Evolutionary conservation across 352 stramenopile species (phyloP), one percentile per base, ranked within the genome.

Genomic region (Pelagophyceae sp.): DNA sequence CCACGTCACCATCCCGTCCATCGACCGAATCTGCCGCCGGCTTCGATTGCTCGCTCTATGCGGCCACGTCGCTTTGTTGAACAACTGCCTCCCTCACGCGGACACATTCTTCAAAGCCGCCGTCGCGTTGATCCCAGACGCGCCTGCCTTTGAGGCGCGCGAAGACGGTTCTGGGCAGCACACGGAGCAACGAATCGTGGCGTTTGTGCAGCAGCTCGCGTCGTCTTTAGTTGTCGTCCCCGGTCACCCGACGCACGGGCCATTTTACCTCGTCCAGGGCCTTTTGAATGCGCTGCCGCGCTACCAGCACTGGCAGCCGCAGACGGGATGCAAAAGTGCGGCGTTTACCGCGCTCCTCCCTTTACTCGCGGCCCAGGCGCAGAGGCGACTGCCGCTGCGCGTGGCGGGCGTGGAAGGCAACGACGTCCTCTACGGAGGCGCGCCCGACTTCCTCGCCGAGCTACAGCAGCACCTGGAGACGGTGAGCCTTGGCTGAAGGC

Each of bases 1-100:
- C 17, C 89, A 95, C 76, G 91, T 96, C 72, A 96, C 90, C 38
- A 94, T 94, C 32, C 91, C 91, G 33, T 93, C 87, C 31, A 90
- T 95, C 33, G 78, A 85, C 0, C 72, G 85, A 3, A 37, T 79
- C 0, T 82, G 85, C 25, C 76, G 85, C 27, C 89, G 88, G 50
- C 77, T 95, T 15, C 77, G 92, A 38, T 78, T 95, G 27, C 81
- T 93, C 75, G 80, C 87, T 0, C 74, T 84, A 0, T 89, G 87
- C 19, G 88, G 87, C 19, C 89, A 92, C 78, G 85, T 91, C 0
- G 87, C 89, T 20, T 77, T 94, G 1, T 40, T 88, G 38, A 91
- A 84, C 29, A 87, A 83, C 32, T 94, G 89, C 31, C 80, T 94
- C 35, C 88, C 89, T 0, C 91, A 96, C 80, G 89, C 94, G 79